These are phyloP conservation scores for Pestalotiopsis sp. DNA, from an alignment of 2,329 filamentous ascomycete genomes.

Conservation along the genomic window DNA sequence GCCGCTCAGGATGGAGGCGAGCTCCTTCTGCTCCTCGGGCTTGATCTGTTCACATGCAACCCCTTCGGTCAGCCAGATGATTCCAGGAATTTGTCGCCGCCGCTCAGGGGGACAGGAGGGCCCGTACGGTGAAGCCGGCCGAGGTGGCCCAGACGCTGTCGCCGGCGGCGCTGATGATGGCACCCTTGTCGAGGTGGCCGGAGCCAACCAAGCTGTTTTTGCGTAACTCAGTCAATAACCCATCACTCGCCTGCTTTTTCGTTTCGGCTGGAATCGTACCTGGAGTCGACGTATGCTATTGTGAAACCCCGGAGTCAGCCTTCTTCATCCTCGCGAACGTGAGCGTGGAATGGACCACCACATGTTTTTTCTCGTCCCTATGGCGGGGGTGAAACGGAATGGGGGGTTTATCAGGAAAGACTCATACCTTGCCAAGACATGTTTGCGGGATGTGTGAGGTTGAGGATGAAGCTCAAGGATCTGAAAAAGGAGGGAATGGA, in stretches of 20 bases:
- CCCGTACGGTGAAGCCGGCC: conserved; percentile 70
- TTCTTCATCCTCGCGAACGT: conserved; percentile 11
- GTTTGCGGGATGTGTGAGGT: conserved; percentile 9
- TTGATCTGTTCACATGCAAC: conserved; percentile 46
- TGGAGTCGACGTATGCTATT: conserved; percentile 61
- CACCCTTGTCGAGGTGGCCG: conserved; percentile 79
- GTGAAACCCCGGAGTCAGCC: conserved; percentile 24
- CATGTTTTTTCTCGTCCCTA: conserved; percentile 9
- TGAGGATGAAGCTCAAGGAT: conserved; percentile 8
- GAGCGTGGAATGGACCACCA: conserved; percentile 26
- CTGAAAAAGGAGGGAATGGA: conserved; percentile 9
- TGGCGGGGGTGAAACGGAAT: not conserved
- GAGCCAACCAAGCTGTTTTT: conserved; percentile 72
- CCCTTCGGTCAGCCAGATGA: conserved; percentile 22
- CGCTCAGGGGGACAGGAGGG: conserved; percentile 8
- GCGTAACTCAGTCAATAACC: not conserved
- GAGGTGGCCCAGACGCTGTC: conserved; percentile 79
- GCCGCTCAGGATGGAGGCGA: conserved; percentile 54
- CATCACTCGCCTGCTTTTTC: not conserved
- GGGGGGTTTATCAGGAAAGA: conserved; percentile 19
- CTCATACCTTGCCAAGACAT: conserved; percentile 77
- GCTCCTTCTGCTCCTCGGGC: conserved; percentile 60
- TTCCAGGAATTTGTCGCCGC: conserved; percentile 1
- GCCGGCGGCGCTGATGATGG: conserved; percentile 80
- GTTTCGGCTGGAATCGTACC: conserved; percentile 41